These are phyloP conservation scores for Rhizoclosmatium sp. DNA, from an alignment of 192 early-diverging fungal genomes.

Conservation along the genomic window DNA sequence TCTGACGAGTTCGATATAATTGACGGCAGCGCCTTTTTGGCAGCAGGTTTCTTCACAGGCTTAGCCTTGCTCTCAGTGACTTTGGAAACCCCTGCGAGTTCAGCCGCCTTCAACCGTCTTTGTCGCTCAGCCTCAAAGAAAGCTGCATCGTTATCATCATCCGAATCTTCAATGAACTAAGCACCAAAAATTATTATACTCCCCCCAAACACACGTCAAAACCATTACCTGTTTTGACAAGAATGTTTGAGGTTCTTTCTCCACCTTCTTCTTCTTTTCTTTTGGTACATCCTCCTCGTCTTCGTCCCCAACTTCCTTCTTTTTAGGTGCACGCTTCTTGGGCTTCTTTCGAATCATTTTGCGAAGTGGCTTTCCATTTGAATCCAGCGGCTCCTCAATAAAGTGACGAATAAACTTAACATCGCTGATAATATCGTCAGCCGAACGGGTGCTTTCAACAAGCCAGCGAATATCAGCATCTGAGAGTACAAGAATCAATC, in stretches of 20 bases:
- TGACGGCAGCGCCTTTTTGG: too few relatives aligned
- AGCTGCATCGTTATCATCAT: conserved; percentile 54
- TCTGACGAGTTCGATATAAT: background rate
- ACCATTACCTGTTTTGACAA: conserved; percentile 18
- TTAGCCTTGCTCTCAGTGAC: too few relatives aligned
- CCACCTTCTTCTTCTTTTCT: conserved; percentile 24
- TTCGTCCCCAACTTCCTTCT: conserved; percentile 24
- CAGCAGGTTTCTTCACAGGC: too few relatives aligned
- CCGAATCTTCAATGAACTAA: conserved; percentile 59
- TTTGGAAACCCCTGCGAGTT: background rate
- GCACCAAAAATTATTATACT: conserved; percentile 30
- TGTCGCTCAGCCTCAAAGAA: conserved; percentile 52
- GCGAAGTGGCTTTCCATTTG: conserved; percentile 13
- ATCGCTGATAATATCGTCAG: conserved; percentile 45
- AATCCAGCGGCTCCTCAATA: conserved; percentile 34
- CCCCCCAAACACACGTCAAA: background rate
- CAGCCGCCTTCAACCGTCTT: conserved; percentile 1
- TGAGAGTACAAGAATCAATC: conserved; percentile 1
- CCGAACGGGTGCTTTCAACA: conserved; percentile 29
- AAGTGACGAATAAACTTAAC: conserved; percentile 46
- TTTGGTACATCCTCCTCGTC: conserved; percentile 37
- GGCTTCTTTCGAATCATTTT: conserved; percentile 24
- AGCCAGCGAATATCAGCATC: conserved; percentile 42
- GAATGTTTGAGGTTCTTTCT: conserved; percentile 4
- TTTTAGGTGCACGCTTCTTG: conserved; percentile 11